These are phyloP conservation scores for Hordeum pubiflorum DNA, from an alignment of 202 grass and related monocot genomes.

Conservation along the genomic window DNA sequence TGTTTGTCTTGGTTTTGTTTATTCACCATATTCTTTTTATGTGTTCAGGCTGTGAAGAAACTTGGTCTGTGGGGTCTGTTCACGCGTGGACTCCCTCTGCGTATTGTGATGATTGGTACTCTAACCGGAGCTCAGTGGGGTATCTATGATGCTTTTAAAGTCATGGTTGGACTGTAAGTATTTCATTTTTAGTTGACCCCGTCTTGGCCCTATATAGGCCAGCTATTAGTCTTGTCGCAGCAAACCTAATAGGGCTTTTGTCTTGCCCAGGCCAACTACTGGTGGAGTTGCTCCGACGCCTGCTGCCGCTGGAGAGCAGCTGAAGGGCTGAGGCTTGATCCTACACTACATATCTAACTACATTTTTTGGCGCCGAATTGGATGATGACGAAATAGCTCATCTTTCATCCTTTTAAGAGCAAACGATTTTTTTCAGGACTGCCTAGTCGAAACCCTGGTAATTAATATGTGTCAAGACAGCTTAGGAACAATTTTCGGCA, in stretches of 20 bases:
- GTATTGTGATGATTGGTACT: slow-evolving; percentile 58
- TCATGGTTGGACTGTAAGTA: slow-evolving; percentile 60
- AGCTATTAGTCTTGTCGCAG: not conserved
- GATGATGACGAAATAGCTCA: not conserved
- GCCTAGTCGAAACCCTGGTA: not conserved
- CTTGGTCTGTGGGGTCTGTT: slow-evolving; percentile 46
- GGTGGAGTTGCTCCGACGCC: slow-evolving; percentile 43
- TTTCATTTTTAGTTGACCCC: not conserved
- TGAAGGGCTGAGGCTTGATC: slow-evolving; percentile 29
- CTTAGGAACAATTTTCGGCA: not conserved
- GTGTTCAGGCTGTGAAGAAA: slow-evolving; percentile 43
- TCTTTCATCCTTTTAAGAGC: not conserved
- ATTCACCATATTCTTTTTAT: not conserved
- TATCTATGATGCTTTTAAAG: slow-evolving; percentile 54
- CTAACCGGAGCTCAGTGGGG: slow-evolving; percentile 49
- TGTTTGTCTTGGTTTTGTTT: not conserved
- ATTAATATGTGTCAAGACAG: not conserved
- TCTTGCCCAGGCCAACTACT: slow-evolving; percentile 33
- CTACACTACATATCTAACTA: not conserved
- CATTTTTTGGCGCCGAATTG: not conserved
- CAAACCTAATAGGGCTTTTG: not conserved
- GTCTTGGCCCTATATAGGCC: not conserved
- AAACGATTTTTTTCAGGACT: slow-evolving; percentile 4
- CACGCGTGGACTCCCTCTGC: slow-evolving; percentile 37
- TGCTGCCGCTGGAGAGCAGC: not conserved